These are phyloP conservation scores for Musa troglodytarum DNA, from an alignment of 176 grass and related monocot genomes.

Conservation along the genomic window DNA sequence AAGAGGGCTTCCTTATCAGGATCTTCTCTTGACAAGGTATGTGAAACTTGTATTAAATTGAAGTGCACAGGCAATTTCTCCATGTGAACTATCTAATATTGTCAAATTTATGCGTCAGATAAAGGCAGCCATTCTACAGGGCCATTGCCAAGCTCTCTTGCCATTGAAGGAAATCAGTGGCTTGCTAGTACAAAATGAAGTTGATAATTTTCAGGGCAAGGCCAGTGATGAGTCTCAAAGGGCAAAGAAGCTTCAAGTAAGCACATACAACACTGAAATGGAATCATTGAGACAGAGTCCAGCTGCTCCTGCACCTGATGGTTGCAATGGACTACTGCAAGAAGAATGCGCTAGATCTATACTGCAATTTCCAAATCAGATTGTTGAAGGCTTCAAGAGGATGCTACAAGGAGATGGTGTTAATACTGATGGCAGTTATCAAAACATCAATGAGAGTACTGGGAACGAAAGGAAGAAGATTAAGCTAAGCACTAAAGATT, in stretches of 20 bases:
- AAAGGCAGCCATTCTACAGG: background rate
- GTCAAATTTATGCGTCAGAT: background rate
- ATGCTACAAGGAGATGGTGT: background rate
- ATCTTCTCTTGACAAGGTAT: background rate
- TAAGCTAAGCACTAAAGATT: background rate
- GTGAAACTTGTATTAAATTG: background rate
- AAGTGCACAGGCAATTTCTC: background rate
- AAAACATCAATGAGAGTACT: background rate
- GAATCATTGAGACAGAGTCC: too few species aligned
- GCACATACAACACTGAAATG: too few species aligned
- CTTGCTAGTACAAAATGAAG: background rate
- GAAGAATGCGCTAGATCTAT: background rate
- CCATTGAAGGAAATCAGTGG: background rate
- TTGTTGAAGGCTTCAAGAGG: background rate
- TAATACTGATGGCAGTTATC: background rate
- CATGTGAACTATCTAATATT: background rate
- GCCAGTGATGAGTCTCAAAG: background rate
- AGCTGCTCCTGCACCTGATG: background rate
- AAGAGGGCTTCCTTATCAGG: background rate
- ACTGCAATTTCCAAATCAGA: background rate
- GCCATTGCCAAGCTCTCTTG: background rate
- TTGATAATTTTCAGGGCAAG: background rate
- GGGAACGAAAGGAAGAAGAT: background rate
- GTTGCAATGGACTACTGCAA: background rate
- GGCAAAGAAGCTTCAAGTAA: background rate